These are phyloP conservation scores for Geotrichum fermentans DNA, from an alignment of 1,139 yeast species.

Conservation along the genomic window DNA sequence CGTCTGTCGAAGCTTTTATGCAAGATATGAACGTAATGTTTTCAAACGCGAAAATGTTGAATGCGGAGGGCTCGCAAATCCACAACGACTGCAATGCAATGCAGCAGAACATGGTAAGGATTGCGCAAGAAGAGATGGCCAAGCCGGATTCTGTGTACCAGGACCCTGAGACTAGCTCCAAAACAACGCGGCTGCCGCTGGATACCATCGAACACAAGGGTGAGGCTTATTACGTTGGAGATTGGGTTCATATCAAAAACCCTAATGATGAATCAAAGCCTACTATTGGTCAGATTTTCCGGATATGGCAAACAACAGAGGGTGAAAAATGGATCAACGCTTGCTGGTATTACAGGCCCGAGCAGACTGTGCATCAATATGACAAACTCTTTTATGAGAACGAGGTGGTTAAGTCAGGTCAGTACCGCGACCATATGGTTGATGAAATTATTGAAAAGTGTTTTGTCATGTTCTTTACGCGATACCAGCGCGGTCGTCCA, in stretches of 20 bases:
- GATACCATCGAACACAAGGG: slow-evolving; percentile 72
- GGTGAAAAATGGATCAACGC: slow-evolving; percentile 86
- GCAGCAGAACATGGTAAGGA: slow-evolving; percentile 55
- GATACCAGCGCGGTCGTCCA: slow-evolving; percentile 93
- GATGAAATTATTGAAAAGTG: slow-evolving; percentile 90
- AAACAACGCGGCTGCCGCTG: slow-evolving; percentile 67
- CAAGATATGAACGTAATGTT: slow-evolving; percentile 73
- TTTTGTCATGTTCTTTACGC: slow-evolving; percentile 88
- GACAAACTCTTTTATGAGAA: slow-evolving; percentile 86
- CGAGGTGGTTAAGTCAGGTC: slow-evolving; percentile 95
- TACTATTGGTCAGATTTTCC: slow-evolving; percentile 86
- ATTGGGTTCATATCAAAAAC: slow-evolving; percentile 85
- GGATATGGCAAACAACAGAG: slow-evolving; percentile 81
- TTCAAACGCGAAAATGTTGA: slow-evolving; percentile 64
- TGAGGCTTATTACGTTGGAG: slow-evolving; percentile 76
- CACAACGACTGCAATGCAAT: slow-evolving; percentile 57
- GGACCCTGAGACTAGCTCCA: slow-evolving; percentile 48
- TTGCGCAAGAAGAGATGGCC: slow-evolving; percentile 65
- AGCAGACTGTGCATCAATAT: slow-evolving; percentile 90
- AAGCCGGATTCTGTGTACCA: slow-evolving; percentile 80
- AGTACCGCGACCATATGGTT: slow-evolving; percentile 87
- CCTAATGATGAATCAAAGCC: slow-evolving; percentile 87
- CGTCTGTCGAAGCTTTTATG: slow-evolving; percentile 68
- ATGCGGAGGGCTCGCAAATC: slow-evolving; percentile 53
- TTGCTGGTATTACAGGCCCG: slow-evolving; percentile 97